phyloP scores from a whole-genome alignment of 2,329 filamentous ascomycete genomes.

The Apiospora malaysiana region DNA sequence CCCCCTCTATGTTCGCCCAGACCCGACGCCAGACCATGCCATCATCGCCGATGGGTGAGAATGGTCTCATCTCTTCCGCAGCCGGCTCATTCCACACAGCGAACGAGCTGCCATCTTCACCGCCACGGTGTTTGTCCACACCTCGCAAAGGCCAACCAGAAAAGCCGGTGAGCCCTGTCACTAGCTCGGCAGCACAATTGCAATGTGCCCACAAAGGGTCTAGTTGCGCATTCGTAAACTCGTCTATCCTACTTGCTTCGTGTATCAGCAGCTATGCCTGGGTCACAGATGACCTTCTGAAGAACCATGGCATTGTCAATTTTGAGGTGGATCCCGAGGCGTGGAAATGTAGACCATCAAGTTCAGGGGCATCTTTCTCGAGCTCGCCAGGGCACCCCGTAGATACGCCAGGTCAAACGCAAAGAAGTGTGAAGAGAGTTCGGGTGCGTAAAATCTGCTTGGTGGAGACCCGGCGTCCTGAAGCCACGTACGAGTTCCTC shows the following conservation, averaged over 20 bases:
- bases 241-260: constrained; percentile 48
- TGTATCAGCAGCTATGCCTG: constrained; percentile 45
- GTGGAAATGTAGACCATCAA: constrained; percentile 39
- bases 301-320: constrained; percentile 47
- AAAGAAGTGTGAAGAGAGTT: not conserved
- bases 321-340: constrained; percentile 42
- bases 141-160: not conserved
- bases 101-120: constrained; percentile 28
- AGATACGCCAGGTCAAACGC: not conserved
- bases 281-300: constrained; percentile 46
- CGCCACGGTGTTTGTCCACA: constrained; percentile 25
- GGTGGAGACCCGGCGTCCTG: constrained; percentile 45
- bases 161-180: not conserved
- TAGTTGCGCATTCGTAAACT: constrained; percentile 46
- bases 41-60: not conserved
- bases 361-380: not conserved
- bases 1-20: not conserved
- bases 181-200: not conserved
- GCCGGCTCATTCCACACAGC: constrained; percentile 21
- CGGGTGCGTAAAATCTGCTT: constrained; percentile 43
- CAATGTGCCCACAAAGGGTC: constrained; percentile 41
- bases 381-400: not conserved
- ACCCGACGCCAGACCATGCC: not conserved
- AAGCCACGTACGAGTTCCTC: constrained; percentile 43
- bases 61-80: not conserved